Evolutionary conservation across 2,329 filamentous ascomycete genomes (phyloP).

Genomic region (Fusarium equiseti): DNA sequence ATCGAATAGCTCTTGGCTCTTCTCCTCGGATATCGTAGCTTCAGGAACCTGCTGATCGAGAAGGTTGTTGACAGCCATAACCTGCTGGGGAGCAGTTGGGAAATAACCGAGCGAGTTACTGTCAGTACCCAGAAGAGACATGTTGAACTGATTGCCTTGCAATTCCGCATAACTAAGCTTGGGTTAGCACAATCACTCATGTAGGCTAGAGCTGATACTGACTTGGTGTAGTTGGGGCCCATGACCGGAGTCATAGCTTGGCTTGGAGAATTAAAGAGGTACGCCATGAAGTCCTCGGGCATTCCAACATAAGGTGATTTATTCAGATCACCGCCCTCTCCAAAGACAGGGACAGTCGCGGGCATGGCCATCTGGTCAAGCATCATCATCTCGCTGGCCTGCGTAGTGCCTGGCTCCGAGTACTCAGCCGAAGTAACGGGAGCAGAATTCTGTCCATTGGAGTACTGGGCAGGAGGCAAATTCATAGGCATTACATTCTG

Average conservation of each 20-base stretch:
- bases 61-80: constrained; percentile 90
- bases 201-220: constrained; percentile 46
- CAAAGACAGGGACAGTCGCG: constrained; percentile 87
- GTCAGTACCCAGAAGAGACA: constrained; percentile 63
- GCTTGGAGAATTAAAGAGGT: constrained; percentile 74
- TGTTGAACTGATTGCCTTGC: constrained; percentile 56
- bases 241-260: constrained; percentile 60
- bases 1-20: constrained; percentile 84
- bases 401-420: constrained; percentile 58
- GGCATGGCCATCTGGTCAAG: constrained; percentile 72
- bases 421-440: constrained; percentile 58
- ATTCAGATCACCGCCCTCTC: constrained; percentile 79
- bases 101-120: constrained; percentile 66
- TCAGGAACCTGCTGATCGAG: constrained; percentile 85
- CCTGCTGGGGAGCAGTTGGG: constrained; percentile 75
- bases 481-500: constrained; percentile 73
- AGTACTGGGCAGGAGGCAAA: constrained; percentile 71
- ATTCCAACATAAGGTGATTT: constrained; percentile 87
- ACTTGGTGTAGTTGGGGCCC: constrained; percentile 60
- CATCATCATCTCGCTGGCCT: constrained; percentile 67
- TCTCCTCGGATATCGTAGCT: constrained; percentile 85
- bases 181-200: constrained; percentile 42
- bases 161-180: constrained; percentile 63
- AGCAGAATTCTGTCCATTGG: constrained; percentile 47
- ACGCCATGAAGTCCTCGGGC: constrained; percentile 88